Conservation (phyloP, 2,329 filamentous ascomycete genomes). For the Dactylonectria macrodidyma region DNA sequence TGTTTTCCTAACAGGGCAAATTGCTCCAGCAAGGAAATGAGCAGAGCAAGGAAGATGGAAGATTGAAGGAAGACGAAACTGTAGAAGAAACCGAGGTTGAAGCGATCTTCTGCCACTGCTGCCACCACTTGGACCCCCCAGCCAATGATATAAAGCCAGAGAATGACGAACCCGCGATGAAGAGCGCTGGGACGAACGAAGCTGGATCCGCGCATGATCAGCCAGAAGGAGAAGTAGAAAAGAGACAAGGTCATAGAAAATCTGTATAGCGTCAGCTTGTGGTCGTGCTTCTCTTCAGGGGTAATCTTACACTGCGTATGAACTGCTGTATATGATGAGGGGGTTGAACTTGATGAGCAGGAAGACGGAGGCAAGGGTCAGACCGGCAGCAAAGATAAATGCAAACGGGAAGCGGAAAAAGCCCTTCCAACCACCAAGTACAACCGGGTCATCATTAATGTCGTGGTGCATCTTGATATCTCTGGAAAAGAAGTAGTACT, state of each 20-base stretch:
- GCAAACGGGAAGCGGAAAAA: slow-evolving; percentile 88
- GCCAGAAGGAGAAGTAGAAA: slow-evolving; percentile 88
- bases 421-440: slow-evolving; percentile 83
- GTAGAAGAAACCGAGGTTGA: slow-evolving; percentile 83
- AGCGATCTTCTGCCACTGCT: slow-evolving; percentile 83
- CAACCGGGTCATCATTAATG: slow-evolving; percentile 73
- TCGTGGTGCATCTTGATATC: slow-evolving; percentile 67
- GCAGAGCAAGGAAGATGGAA: slow-evolving; percentile 79
- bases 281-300: fast-evolving
- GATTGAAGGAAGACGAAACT: slow-evolving; percentile 86
- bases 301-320: slow-evolving; percentile 77
- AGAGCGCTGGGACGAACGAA: slow-evolving; percentile 88
- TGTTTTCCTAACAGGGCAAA: slow-evolving; percentile 82
- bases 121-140: slow-evolving; percentile 81
- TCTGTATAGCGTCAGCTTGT: slow-evolving; percentile 50
- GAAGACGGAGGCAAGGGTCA: slow-evolving; percentile 81
- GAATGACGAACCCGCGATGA: slow-evolving; percentile 82
- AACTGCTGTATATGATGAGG: slow-evolving; percentile 90
- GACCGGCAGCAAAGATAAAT: slow-evolving; percentile 75
- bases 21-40: slow-evolving; percentile 84
- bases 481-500: slow-evolving; percentile 89
- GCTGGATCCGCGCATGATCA: slow-evolving; percentile 83
- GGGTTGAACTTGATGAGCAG: slow-evolving; percentile 88
- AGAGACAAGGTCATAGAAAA: slow-evolving; percentile 90
- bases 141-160: slow-evolving; percentile 86